Evolutionary conservation across 345 rosid genomes (phyloP).

Genomic region (Ceriops decandra): DNA sequence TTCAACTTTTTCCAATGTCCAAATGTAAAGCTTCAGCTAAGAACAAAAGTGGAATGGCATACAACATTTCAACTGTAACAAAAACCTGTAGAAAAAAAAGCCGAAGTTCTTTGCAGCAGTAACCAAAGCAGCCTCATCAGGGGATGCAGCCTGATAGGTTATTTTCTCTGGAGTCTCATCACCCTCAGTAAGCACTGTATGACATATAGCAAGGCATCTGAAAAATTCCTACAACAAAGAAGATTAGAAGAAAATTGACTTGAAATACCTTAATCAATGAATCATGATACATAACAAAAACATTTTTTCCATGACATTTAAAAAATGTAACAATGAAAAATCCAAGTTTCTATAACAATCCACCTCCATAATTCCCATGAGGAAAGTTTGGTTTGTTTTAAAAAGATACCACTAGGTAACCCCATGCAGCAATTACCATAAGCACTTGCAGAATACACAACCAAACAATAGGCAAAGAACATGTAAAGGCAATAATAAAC

Average conservation of each 20-base stretch:
- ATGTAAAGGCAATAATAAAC: no score
- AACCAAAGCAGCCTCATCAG: conserved; percentile 98
- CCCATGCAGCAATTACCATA: no score
- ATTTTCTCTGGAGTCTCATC: conserved; percentile 92
- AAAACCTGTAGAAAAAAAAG: conserved; percentile 89
- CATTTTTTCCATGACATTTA: background rate
- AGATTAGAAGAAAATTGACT: conserved; percentile 18
- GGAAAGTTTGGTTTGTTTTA: no score
- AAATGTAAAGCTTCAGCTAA: background rate
- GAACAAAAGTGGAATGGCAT: background rate
- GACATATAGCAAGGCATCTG: conserved; percentile 98
- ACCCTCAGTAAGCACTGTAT: conserved; percentile 99
- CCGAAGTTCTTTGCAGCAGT: conserved; percentile 97
- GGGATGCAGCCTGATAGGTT: conserved; percentile 98
- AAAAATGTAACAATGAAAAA: no score
- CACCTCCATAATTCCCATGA: no score
- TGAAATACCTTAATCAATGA: background rate
- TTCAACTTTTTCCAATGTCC: background rate
- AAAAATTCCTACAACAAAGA: conserved; percentile 76
- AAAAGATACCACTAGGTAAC: no score
- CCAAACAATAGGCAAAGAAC: no score
- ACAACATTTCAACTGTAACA: conserved; percentile 1
- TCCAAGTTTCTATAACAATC: no score
- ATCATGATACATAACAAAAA: conserved; percentile 1
- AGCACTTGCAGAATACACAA: no score